A percentile compares a stretch with the other conserved stretches of the same genome.
These are phyloP conservation scores for Colletotrichum eremochloae DNA, from an alignment of 2,329 filamentous ascomycete genomes.

Conservation along the genomic window DNA sequence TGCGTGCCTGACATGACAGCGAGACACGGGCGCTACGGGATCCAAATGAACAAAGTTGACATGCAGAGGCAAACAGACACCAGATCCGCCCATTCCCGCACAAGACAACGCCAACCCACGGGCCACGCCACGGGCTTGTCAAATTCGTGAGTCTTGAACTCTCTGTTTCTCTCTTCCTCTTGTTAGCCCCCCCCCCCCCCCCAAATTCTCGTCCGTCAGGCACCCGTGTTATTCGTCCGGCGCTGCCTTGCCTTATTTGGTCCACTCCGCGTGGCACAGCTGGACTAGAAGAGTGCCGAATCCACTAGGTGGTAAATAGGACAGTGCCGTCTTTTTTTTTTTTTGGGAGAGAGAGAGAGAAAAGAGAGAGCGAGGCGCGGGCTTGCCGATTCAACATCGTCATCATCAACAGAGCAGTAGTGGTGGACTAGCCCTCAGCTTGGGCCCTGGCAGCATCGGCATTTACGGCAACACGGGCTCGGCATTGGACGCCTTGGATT, in stretches of 20 bases:
- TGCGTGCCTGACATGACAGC: constrained; percentile 42
- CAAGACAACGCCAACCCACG: constrained; percentile 29
- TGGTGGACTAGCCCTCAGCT: background rate
- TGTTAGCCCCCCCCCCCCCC: background rate
- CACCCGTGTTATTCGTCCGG: constrained; percentile 6
- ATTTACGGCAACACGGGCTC: constrained; percentile 14
- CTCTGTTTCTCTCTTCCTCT: constrained; percentile 28
- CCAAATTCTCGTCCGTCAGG: constrained; percentile 22
- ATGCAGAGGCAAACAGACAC: constrained; percentile 34
- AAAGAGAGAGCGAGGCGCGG: background rate
- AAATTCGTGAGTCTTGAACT: constrained; percentile 36
- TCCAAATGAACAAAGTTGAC: constrained; percentile 34
- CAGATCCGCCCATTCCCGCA: constrained; percentile 37
- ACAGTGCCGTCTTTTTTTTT: background rate
- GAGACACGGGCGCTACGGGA: constrained; percentile 41
- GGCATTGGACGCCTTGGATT: background rate
- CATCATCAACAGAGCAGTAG: background rate
- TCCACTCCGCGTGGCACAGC: background rate
- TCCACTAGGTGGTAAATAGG: background rate
- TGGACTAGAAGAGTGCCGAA: background rate
- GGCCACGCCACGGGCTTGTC: constrained; percentile 23
- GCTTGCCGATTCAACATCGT: background rate
- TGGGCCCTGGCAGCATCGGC: constrained; percentile 11
- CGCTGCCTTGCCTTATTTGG: background rate
- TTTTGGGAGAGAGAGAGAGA: too few relatives aligned